These are phyloP conservation scores for Trichoderma asperelloides DNA, from an alignment of 495 filamentous ascomycete genomes.

Conservation along the genomic window DNA sequence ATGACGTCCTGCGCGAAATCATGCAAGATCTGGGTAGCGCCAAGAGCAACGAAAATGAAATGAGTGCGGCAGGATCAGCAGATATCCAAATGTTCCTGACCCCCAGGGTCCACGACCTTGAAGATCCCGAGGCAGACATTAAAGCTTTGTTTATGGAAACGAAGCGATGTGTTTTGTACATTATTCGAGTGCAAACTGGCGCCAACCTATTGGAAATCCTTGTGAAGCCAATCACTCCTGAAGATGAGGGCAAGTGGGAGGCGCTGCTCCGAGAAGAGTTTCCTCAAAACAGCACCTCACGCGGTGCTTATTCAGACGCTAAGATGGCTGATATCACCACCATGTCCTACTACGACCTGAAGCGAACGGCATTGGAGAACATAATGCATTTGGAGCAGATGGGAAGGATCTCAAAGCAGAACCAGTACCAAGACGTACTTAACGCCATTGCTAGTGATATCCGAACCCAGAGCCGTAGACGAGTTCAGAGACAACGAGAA, in stretches of 20 bases:
- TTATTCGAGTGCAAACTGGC: conserved; percentile 94
- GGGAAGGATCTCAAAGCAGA: conserved; percentile 80
- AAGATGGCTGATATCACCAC: conserved; percentile 81
- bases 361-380: conserved; percentile 87
- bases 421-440: conserved; percentile 91
- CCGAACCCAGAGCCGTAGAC: conserved; percentile 85
- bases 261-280: conserved; percentile 77
- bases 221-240: conserved; percentile 73
- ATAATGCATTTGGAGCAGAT: conserved; percentile 78
- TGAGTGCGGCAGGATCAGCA: conserved; percentile 74
- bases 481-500: conserved; percentile 84
- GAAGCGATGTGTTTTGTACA: conserved; percentile 93
- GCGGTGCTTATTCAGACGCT: conserved; percentile 83
- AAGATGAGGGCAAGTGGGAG: conserved; percentile 87
- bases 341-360: conserved; percentile 87
- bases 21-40: conserved; percentile 89
- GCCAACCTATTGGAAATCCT: conserved; percentile 88
- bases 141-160: conserved; percentile 96
- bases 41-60: conserved; percentile 88
- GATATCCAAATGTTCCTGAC: conserved; percentile 90
- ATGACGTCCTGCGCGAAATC: conserved; percentile 86
- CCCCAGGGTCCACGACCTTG: conserved; percentile 80
- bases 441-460: conserved; percentile 97
- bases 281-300: conserved; percentile 53
- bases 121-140: conserved; percentile 86